Conservation (phyloP, 371 early-diverging fungal genomes). For the Mucor irregularis region DNA sequence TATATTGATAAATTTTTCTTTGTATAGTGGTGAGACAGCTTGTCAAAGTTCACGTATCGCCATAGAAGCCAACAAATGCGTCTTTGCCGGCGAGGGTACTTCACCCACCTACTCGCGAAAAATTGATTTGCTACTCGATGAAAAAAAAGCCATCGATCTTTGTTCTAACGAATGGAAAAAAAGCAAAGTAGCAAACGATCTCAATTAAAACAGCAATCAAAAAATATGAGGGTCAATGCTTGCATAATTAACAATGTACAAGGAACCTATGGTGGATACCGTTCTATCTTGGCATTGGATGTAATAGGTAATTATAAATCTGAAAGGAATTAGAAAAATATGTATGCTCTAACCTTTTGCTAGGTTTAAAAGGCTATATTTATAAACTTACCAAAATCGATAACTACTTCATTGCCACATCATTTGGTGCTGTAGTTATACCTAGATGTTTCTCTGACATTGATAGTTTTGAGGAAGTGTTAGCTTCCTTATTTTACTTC, state of each 20-base stretch:
- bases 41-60: neutral
- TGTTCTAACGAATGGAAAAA: constrained; percentile 14
- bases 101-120: constrained; percentile 5
- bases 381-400: constrained; percentile 4
- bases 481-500: neutral
- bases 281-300: constrained; percentile 10
- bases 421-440: constrained; percentile 6
- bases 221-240: constrained; percentile 10
- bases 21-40: constrained; percentile 10
- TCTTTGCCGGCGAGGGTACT: constrained; percentile 1
- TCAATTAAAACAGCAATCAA: constrained; percentile 13
- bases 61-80: constrained; percentile 6
- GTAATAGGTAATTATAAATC: constrained; percentile 11
- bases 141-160: neutral
- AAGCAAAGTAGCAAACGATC: neutral
- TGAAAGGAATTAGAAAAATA: constrained; percentile 10
- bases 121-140: constrained; percentile 9
- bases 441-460: constrained; percentile 16
- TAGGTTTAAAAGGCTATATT: constrained; percentile 13
- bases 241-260: constrained; percentile 6
- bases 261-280: constrained; percentile 3
- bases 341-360: constrained; percentile 4
- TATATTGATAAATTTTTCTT: constrained; percentile 8
- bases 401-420: constrained; percentile 5
- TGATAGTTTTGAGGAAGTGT: constrained; percentile 6